A percentile compares a stretch with the other conserved stretches of the same genome.
Evolutionary conservation across 257 asterid genomes (phyloP).

Genomic region (Jasminum sambac): DNA sequence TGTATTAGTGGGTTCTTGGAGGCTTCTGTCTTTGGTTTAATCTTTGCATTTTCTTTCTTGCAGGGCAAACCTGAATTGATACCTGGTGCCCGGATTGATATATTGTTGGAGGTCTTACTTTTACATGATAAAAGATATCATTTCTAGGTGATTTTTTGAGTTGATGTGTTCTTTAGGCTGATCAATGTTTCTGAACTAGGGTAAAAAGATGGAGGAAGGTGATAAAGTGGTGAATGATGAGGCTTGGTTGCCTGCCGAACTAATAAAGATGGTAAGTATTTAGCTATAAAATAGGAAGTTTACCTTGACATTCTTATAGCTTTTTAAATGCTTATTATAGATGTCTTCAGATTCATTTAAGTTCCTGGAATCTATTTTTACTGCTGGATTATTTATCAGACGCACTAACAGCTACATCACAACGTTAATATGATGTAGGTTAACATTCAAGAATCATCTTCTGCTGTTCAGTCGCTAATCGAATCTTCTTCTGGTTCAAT

Average conservation of each 20-base stretch:
- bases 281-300: background rate
- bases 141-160: slow-evolving; percentile 16
- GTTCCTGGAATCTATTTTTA: background rate
- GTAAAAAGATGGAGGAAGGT: slow-evolving; percentile 41
- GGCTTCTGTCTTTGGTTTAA: background rate
- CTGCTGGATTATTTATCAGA: slow-evolving; percentile 5
- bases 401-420: slow-evolving; percentile 12
- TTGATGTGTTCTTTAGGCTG: slow-evolving; percentile 22
- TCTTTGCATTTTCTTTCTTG: slow-evolving; percentile 26
- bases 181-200: slow-evolving; percentile 40
- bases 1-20: background rate
- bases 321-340: slow-evolving; percentile 6
- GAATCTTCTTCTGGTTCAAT: slow-evolving; percentile 82
- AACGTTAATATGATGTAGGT: slow-evolving; percentile 48
- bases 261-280: slow-evolving; percentile 55
- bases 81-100: slow-evolving; percentile 71
- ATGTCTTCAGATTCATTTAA: slow-evolving; percentile 2
- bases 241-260: slow-evolving; percentile 76
- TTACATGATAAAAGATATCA: slow-evolving; percentile 11
- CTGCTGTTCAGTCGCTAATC: slow-evolving; percentile 79
- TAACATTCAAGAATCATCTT: slow-evolving; percentile 68
- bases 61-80: slow-evolving; percentile 70
- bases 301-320: slow-evolving; percentile 16
- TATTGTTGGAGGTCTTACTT: slow-evolving; percentile 67
- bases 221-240: slow-evolving; percentile 26